A percentile compares a stretch with the other conserved stretches of the same genome.
These are phyloP conservation scores for Neoarthrinium moseri DNA, from an alignment of 2,329 filamentous ascomycete genomes.

Conservation along the genomic window DNA sequence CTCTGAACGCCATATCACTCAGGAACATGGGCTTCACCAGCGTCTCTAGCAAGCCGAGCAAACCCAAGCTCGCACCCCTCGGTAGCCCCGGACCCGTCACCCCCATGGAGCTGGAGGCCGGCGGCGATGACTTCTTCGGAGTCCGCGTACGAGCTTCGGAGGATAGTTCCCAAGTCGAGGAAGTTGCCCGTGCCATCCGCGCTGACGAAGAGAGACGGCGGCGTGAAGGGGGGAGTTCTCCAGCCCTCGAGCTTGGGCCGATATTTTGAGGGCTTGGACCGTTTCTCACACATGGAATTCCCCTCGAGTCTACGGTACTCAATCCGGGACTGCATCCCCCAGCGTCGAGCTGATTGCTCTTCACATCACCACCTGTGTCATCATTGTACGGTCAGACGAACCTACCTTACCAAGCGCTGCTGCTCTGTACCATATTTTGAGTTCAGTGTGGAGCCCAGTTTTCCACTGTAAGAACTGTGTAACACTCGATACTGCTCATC, in stretches of 20 bases:
- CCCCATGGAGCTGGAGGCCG: slow-evolving; percentile 55
- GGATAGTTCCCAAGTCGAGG: slow-evolving; percentile 21
- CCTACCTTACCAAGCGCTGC: too few species aligned
- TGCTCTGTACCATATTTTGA: slow-evolving; percentile 2
- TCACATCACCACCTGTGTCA: too few species aligned
- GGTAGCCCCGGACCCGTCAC: slow-evolving; percentile 62
- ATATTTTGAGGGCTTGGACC: slow-evolving; percentile 22
- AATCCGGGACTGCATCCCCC: too few species aligned
- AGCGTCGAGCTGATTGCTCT: too few species aligned
- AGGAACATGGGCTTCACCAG: slow-evolving; percentile 36
- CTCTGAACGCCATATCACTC: slow-evolving; percentile 33
- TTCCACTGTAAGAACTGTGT: too few species aligned
- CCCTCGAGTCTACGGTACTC: too few species aligned
- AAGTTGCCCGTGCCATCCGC: slow-evolving; percentile 27
- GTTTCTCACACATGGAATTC: too few species aligned
- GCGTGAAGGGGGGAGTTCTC: slow-evolving; percentile 30
- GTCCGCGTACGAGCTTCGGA: slow-evolving; percentile 21
- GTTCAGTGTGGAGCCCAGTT: too few species aligned
- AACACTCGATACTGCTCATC: too few species aligned
- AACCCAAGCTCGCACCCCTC: slow-evolving; percentile 50
- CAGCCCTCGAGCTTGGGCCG: slow-evolving; percentile 29
- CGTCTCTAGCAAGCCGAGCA: slow-evolving; percentile 34
- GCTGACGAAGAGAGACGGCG: slow-evolving; percentile 31
- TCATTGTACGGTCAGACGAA: too few species aligned
- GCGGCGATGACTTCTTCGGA: slow-evolving; percentile 37